Base-by-base conservation (phyloP, 2,329 filamentous ascomycete genomes). In the Fusarium globosum region DNA sequence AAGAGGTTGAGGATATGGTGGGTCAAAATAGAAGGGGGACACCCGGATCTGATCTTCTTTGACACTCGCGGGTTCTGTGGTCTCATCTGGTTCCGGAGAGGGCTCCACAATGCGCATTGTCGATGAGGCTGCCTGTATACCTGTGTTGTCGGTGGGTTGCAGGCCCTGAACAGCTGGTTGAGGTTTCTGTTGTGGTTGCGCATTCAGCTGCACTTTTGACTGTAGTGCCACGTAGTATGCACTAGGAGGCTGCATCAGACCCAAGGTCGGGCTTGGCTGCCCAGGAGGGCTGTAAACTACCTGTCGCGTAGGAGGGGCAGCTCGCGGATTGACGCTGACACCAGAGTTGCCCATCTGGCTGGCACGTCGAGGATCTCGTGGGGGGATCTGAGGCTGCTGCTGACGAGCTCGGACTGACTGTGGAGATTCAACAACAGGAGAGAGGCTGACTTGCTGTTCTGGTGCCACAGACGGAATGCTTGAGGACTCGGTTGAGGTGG, bases 381-480 rank as follows among this genome's bases (percentile, higher is more conserved):
- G 70, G 4, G 76, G 76, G 38, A 82, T 82, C 53, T 65, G 76
- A 18, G 82, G 82, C 46, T 68, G 64, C n/a, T 20, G 81, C 80
- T 39, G 82, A 21, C 78, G 79, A 28, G 80, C 76, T 39, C 75
- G 73, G 46, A 60, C 72, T 13, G 81, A 79, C 20, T 78, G 77
- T 6, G 85, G 86, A 1, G 85, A 87, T 73, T 89, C 87, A 18
- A 80, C 80, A 11, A 89, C 86, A 3, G 87, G 87, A 0, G 87
- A 87, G 9, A 88, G 81, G 49, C 81, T 82, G 62, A 69, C 78
- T 59, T 67, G 79, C 30, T 76, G 72, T 14, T 74, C 69, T 23
- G 70, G 72, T 2, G 73, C 69, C 12, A 74, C 59, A 9, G 68
- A 65, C 21, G 71, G 73, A n/a, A 73, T 61, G n/a, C 62, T 68